Conservation (phyloP, 2,329 filamentous ascomycete species). For the Penicillium decumbens region DNA sequence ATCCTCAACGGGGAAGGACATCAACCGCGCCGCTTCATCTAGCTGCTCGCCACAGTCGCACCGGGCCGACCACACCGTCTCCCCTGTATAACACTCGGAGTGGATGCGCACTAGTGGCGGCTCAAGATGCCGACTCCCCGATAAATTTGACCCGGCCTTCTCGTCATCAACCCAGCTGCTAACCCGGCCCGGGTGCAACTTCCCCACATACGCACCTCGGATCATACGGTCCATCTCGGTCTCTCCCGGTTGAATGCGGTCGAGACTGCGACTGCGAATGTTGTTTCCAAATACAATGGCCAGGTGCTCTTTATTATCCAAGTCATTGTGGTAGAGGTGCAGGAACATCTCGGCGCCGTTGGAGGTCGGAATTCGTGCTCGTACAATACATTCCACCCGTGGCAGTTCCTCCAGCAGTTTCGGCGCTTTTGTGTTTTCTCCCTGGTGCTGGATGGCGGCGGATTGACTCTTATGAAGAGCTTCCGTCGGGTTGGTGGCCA, state of each 20-base stretch:
- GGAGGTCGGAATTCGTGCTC: conserved; percentile 90
- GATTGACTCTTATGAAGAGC: conserved; percentile 29
- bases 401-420: conserved; percentile 71
- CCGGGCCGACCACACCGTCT: conserved; percentile 95
- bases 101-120: conserved; percentile 87
- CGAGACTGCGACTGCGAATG: conserved; percentile 66
- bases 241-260: conserved; percentile 44
- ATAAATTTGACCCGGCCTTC: conserved; percentile 17
- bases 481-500: conserved; percentile 26
- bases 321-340: conserved; percentile 87
- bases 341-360: conserved; percentile 93
- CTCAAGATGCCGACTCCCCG: conserved; percentile 20
- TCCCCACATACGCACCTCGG: conserved; percentile 83
- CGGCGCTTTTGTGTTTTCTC: conserved; percentile 54
- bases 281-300: conserved; percentile 91
- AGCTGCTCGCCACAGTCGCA: conserved; percentile 98
- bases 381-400: conserved; percentile 85
- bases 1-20: conserved; percentile 61
- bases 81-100: conserved; percentile 96
- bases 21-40: conserved; percentile 89
- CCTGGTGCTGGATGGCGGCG: conserved; percentile 24
- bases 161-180: conserved; percentile 60
- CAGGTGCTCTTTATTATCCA: conserved; percentile 92
- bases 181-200: conserved; percentile 77
- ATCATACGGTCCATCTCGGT: conserved; percentile 69